phyloP scores from a whole-genome alignment of 129 eudicot species.

The Flaveria linearis region DNA sequence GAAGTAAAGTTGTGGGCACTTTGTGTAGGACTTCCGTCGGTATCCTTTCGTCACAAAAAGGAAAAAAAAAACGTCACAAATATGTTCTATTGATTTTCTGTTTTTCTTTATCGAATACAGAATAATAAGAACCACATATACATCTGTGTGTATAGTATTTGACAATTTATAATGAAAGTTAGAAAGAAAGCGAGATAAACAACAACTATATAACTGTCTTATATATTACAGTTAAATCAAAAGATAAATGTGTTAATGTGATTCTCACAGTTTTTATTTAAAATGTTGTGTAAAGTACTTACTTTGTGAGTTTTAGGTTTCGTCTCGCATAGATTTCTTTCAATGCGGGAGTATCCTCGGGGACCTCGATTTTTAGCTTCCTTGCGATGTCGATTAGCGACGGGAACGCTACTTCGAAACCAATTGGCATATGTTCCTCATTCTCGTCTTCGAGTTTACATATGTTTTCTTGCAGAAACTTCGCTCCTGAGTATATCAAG shows the following conservation, averaged over 20 bases:
- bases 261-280: no score
- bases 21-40: slow-evolving; percentile 75
- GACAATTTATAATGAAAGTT: no score
- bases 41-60: slow-evolving; percentile 52
- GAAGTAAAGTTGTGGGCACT: slow-evolving; percentile 90
- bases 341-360: slow-evolving; percentile 57
- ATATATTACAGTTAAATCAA: no score
- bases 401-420: slow-evolving; percentile 96
- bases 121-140: background rate
- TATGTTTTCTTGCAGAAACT: slow-evolving; percentile 61
- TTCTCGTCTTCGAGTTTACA: slow-evolving; percentile 67
- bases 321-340: slow-evolving; percentile 68
- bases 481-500: slow-evolving; percentile 41
- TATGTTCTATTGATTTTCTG: background rate
- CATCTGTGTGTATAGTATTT: no score
- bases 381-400: slow-evolving; percentile 75
- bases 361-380: slow-evolving; percentile 55
- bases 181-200: no score
- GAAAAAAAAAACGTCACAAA: background rate
- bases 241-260: no score
- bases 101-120: background rate
- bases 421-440: slow-evolving; percentile 91
- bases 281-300: slow-evolving; percentile 17
- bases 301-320: slow-evolving; percentile 85
- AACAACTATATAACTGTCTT: no score